Percentiles rank a stretch among this genome's conserved stretches.
phyloP scores from a whole-genome alignment of 2,329 filamentous ascomycete genomes.

The Paracorniculantispora psalliotae region DNA sequence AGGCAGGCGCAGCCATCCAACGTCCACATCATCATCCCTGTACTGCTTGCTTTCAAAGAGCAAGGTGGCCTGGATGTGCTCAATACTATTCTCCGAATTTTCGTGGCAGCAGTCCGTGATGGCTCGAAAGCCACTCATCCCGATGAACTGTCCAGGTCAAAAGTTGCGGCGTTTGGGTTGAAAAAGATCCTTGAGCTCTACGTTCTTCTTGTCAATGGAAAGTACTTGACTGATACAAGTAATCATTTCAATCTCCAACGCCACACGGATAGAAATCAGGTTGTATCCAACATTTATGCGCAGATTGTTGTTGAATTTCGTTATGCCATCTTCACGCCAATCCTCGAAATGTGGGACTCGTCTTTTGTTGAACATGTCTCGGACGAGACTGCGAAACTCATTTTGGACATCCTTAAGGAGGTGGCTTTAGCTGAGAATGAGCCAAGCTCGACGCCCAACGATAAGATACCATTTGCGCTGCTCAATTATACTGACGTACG shows the following conservation, averaged over 20 bases:
- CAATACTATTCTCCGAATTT: conserved; percentile 65
- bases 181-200: conserved; percentile 85
- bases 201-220: conserved; percentile 67
- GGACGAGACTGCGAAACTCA: conserved; percentile 67
- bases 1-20: conserved; percentile 45
- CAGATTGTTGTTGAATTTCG: conserved; percentile 87
- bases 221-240: conserved; percentile 72
- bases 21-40: conserved; percentile 61
- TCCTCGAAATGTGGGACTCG: conserved; percentile 80
- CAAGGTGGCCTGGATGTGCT: conserved; percentile 69
- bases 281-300: conserved; percentile 42
- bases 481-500: conserved; percentile 39
- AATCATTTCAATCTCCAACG: conserved; percentile 46
- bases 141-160: conserved; percentile 42
- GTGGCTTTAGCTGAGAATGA: conserved; percentile 77
- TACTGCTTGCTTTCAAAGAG: conserved; percentile 83
- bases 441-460: conserved; percentile 53
- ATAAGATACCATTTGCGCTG: conserved; percentile 42
- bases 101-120: conserved; percentile 36
- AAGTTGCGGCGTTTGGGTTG: conserved; percentile 54
- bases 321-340: conserved; percentile 69
- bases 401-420: conserved; percentile 78
- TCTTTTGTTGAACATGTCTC: conserved; percentile 76
- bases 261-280: conserved; percentile 38
- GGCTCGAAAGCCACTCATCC: conserved; percentile 33